Evolutionary conservation across 495 filamentous ascomycete genomes (phyloP), one percentile per base, ranked within the genome.

Genomic region (Aspergillus sparsus): DNA sequence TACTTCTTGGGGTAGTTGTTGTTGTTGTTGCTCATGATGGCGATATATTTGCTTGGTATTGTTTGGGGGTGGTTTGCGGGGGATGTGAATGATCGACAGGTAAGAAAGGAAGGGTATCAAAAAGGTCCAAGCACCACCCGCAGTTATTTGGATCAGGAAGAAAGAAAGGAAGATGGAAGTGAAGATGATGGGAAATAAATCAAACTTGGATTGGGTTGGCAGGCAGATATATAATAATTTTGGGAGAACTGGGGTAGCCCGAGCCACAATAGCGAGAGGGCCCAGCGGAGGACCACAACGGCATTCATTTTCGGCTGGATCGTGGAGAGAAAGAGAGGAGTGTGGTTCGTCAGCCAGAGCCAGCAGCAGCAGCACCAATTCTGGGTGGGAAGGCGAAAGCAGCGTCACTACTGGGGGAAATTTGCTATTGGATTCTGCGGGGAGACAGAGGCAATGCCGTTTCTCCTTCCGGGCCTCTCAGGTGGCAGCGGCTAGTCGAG

Each of bases 1-100:
- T 86, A 87, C 13, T 72, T 80, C 53, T 83, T 80, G 42, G 58
- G 58, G 33, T 60, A 60, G 45, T 62, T 75, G 62, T 62, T 57
- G 50, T 62, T 57, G 50, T 67, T 61, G 11, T 62, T 57, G 33
- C 65, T 65, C 79, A 82, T 82, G 37, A 32, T 70, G 70, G 39
- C 31, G 41, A 46, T 33, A 36, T 13, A 58, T 18, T 10, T 54
- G 36, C 32, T 58, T 54, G 58, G 42, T 41, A 39, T 39, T 46
- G 42, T 8, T 13, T 13, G n/a, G 47, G 16, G n/a, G 44, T 1
- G 11, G 18, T 16, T 53, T 52, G 56, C 21, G 36, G 45, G 39
- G 13, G 21, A 27, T 27, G 21, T 31, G 49, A 27, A 45, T 53
- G 44, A 18, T 46, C 44, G 44, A 18, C 44, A 18, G n/a, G 44